A percentile compares a stretch with the other conserved stretches of the same genome.
phyloP scores from a whole-genome alignment of 2,329 filamentous ascomycete species.

The Verruconis gallopava region DNA sequence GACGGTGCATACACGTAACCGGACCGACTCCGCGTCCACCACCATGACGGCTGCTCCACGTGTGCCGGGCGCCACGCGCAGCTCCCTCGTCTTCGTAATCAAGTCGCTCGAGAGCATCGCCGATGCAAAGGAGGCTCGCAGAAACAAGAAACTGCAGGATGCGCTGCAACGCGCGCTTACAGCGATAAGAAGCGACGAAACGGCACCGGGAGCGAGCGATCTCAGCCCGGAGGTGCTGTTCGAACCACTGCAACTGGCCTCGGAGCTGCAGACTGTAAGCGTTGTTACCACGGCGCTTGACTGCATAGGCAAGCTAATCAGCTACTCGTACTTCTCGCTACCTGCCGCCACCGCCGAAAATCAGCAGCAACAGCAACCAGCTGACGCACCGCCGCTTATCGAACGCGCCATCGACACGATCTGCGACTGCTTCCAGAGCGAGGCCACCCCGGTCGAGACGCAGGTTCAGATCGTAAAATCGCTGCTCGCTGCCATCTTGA shows the following conservation, averaged over 20 bases:
- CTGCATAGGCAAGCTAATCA: conserved; percentile 97
- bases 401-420: conserved; percentile 98
- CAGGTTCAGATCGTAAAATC: conserved; percentile 98
- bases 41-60: conserved; percentile 35
- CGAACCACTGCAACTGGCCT: conserved; percentile 77
- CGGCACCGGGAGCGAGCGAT: too few relatives aligned
- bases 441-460: conserved; percentile 80
- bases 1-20: conserved; percentile 25
- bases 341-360: conserved; percentile 29
- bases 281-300: conserved; percentile 85
- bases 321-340: conserved; percentile 93
- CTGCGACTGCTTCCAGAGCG: conserved; percentile 97
- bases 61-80: conserved; percentile 52
- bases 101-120: conserved; percentile 87
- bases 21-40: conserved; percentile 50
- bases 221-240: conserved; percentile 90
- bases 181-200: conserved; percentile 68
- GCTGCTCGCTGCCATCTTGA: conserved; percentile 82
- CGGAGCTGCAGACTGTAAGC: conserved; percentile 71
- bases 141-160: conserved; percentile 72
- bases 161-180: conserved; percentile 68
- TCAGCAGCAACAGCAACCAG: conserved; percentile 3
- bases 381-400: conserved; percentile 58
- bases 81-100: conserved; percentile 90
- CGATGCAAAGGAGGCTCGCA: conserved; percentile 78